Evolutionary conservation across 805 yeast genomes (phyloP).

Genomic region (Cyberlindnera americana): DNA sequence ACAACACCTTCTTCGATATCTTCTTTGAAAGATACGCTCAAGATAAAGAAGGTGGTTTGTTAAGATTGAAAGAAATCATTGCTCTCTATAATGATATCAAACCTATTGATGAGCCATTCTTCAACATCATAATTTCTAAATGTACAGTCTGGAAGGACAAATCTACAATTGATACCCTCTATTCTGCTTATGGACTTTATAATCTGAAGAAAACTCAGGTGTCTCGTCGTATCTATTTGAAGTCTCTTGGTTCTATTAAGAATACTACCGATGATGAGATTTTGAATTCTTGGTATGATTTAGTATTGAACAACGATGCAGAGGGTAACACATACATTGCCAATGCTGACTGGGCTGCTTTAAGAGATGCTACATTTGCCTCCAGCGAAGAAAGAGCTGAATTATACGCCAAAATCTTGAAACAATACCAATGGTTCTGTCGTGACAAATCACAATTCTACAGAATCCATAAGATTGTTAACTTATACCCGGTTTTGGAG

Average conservation of each 20-base stretch:
- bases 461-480: conserved; percentile 13
- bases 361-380: conserved; percentile 65
- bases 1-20: conserved; percentile 62
- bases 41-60: conserved; percentile 51
- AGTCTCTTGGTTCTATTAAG: conserved; percentile 65
- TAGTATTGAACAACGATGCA: conserved; percentile 45
- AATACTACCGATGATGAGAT: conserved; percentile 49
- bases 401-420: conserved; percentile 22
- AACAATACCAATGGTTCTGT: conserved; percentile 23
- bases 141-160: conserved; percentile 65
- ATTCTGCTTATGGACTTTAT: conserved; percentile 55
- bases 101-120: conserved; percentile 72
- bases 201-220: conserved; percentile 61
- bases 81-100: conserved; percentile 52
- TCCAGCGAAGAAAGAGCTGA: conserved; percentile 18
- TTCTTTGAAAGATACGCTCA: conserved; percentile 57
- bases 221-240: conserved; percentile 67
- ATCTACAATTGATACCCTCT: conserved; percentile 58
- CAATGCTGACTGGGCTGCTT: conserved; percentile 80
- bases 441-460: conserved; percentile 23
- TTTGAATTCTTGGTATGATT: conserved; percentile 51
- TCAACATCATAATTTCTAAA: conserved; percentile 70
- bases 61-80: conserved; percentile 53
- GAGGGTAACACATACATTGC: conserved; percentile 63
- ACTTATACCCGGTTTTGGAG: conserved; percentile 15